These are phyloP conservation scores for Penicillium dipodomyicola DNA, from an alignment of 495 filamentous ascomycete genomes.

Conservation along the genomic window DNA sequence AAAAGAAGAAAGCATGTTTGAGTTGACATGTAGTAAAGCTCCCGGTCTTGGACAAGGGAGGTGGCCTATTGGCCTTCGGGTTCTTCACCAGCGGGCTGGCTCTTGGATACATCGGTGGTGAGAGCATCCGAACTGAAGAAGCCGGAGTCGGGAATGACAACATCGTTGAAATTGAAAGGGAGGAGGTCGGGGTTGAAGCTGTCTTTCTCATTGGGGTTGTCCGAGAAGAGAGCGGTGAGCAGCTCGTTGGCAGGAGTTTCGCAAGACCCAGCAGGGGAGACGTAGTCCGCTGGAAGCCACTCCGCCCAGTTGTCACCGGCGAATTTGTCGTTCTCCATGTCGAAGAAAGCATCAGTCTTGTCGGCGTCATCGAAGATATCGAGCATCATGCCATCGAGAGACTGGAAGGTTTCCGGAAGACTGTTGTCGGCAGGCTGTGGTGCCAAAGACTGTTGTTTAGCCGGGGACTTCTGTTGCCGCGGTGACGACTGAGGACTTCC, in stretches of 20 bases:
- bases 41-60: slow-evolving; percentile 13
- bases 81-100: slow-evolving; percentile 21
- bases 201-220: slow-evolving; percentile 32
- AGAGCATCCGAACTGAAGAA: slow-evolving; percentile 44
- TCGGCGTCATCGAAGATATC: slow-evolving; percentile 40
- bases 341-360: slow-evolving; percentile 25
- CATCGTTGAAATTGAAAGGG: slow-evolving; percentile 32
- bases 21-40: slow-evolving; percentile 11
- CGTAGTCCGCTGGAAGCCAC: slow-evolving; percentile 41
- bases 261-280: slow-evolving; percentile 33
- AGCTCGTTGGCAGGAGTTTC: slow-evolving; percentile 35
- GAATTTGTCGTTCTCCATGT: slow-evolving; percentile 24
- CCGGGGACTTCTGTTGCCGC: slow-evolving; percentile 28
- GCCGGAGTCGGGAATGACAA: slow-evolving; percentile 37
- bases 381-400: slow-evolving; percentile 41
- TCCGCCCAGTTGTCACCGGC: slow-evolving; percentile 36
- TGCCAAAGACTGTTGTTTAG: slow-evolving; percentile 22
- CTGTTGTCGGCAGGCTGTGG: slow-evolving; percentile 21
- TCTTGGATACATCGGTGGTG: slow-evolving; percentile 28
- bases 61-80: slow-evolving; percentile 18
- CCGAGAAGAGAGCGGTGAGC: slow-evolving; percentile 42
- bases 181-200: slow-evolving; percentile 29
- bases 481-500: slow-evolving; percentile 21
- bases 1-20: slow-evolving; percentile 1
- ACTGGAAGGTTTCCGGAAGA: slow-evolving; percentile 30